Conservation (phyloP, 116 monocot species). For the Dioscorea cayenensis region DNA sequence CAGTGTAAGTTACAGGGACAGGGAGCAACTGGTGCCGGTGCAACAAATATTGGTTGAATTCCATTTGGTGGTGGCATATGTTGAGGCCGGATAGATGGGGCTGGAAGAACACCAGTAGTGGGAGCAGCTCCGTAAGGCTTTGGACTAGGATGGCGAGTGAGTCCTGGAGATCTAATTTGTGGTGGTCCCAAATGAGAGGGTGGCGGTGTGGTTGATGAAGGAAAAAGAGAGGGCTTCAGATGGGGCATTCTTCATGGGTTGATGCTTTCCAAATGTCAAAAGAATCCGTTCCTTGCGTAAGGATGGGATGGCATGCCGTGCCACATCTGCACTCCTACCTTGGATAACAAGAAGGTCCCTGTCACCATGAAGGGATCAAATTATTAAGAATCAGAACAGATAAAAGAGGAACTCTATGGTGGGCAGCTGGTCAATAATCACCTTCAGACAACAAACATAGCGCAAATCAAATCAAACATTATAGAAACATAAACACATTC, state of each 20-base stretch:
- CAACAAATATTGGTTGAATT: conserved; percentile 42
- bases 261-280: conserved; percentile 68
- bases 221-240: conserved; percentile 14
- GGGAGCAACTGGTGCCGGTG: conserved; percentile 31
- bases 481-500: too few species aligned
- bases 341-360: conserved; percentile 72
- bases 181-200: conserved; percentile 22
- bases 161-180: conserved; percentile 18
- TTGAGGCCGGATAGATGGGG: conserved; percentile 15
- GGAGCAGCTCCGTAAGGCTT: conserved; percentile 45
- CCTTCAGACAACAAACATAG: too few species aligned
- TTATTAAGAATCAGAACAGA: neutral
- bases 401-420: neutral
- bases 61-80: conserved; percentile 34
- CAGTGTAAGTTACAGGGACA: conserved; percentile 24
- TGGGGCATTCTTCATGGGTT: conserved; percentile 25
- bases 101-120: conserved; percentile 36
- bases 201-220: conserved; percentile 11
- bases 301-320: conserved; percentile 65
- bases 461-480: too few species aligned
- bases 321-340: conserved; percentile 55
- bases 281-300: conserved; percentile 47
- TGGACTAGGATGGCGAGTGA: conserved; percentile 22
- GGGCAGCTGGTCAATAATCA: too few species aligned
- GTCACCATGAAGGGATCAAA: conserved; percentile 1